Evolutionary conservation across 352 stramenopile genomes (phyloP).

Genomic region (Discostella stelligera): DNA sequence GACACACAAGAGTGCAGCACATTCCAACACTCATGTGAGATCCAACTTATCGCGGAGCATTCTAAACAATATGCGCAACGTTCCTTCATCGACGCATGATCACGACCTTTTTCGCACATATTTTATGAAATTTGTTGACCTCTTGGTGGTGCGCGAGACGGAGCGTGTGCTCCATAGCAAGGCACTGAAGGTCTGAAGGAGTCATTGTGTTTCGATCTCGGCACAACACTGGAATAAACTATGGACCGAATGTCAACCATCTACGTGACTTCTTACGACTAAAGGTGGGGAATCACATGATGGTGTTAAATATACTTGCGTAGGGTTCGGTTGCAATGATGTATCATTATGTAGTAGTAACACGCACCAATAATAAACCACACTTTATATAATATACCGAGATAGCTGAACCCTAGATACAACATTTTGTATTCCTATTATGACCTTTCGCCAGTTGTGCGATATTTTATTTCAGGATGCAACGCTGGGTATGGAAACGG

Average conservation of each 20-base stretch:
- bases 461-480: conserved; percentile 51
- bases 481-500: conserved; percentile 69
- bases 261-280: neutral
- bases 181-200: conserved; percentile 1
- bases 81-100: conserved; percentile 40
- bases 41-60: conserved; percentile 46
- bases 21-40: conserved; percentile 16
- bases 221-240: neutral
- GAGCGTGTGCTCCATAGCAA: conserved; percentile 43
- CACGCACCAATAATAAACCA: neutral
- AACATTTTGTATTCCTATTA: no score
- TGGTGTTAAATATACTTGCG: neutral
- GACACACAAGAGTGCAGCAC: conserved; percentile 17
- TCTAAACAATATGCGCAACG: conserved; percentile 15
- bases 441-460: neutral
- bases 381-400: no score
- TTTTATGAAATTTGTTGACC: conserved; percentile 76
- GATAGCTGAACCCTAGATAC: no score
- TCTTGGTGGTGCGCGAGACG: conserved; percentile 73
- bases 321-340: neutral
- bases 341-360: conserved; percentile 8
- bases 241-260: neutral
- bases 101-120: conserved; percentile 66
- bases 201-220: neutral
- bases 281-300: conserved; percentile 6